Base-by-base conservation (phyloP, 2,329 filamentous ascomycete genomes). In the Cladosporium colombiae region DNA sequence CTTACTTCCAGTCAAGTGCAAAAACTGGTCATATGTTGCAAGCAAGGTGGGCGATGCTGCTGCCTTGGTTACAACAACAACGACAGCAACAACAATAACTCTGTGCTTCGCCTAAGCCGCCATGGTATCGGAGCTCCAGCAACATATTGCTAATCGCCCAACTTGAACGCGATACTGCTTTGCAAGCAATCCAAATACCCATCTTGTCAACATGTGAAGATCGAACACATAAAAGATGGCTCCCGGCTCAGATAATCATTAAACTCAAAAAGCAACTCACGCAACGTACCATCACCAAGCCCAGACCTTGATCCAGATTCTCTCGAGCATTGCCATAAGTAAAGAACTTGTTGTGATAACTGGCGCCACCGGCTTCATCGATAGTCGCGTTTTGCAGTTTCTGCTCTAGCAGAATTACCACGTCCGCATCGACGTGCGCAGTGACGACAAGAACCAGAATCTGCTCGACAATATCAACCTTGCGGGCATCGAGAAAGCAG, bases 381-480 rank as follows among this genome's bases (percentile, higher is more conserved):
- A 55, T 21, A 44, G 40, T 27, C 63, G 53, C 13, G 56, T 53
- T 27, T 44, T 65, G 14, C 53, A 65, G 25, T 10, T 58, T 13
- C 29, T 59, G 16, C 53, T 65, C 46, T 13, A 59, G 40, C 27
- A 37, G 25, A 71, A 71, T 35, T 73, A 73, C 67, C 50, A 62
- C 16, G 70, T 74, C 37, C 68, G 72, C 27, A 71, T 71, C 10
- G 70, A 67, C 5, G 69, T 73, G 50, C 72, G 73, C 60, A 68
- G 67, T 21, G 67, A 70, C 37, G 35, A 52, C 10, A 72, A 72
- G 56, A 59, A 64, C 25, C 21, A 59, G 23, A 31, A 27, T 16
- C 55, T 65, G n/a, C 44, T 44, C 55, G 27, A 37, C 29, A 60
- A 60, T 11, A 44, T 46, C 11, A 27, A 67, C 21, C 63, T 73